Evolutionary conservation across 2,329 filamentous ascomycete species (phyloP), one percentile per base, ranked within the genome.

Genomic region (Dactylellina haptotyla): DNA sequence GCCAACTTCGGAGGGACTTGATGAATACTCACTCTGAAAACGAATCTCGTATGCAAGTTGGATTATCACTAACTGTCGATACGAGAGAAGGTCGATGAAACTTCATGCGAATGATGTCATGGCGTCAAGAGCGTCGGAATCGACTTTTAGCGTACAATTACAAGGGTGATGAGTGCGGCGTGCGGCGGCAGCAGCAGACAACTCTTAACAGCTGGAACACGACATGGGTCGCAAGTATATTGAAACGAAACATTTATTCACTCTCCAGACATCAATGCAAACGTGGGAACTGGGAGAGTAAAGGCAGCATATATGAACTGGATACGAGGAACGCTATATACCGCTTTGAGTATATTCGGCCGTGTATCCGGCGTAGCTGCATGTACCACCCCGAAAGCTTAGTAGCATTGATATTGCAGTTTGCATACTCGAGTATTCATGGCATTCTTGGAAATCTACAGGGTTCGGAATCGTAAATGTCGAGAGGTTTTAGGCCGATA

Each of bases 201-300:
- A 14, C 34, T 14, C 12, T 39, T 14, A 39, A 3, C 12, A n/a
- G 34, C 12, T 10, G 9, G 12, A 39, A 3, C 3, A 39, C 16
- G 34, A n/a, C 34, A 14, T 39, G 34, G 41, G 12, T 3, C 12
- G 9, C 41, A 18, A 20, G 18, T 2, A 18, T 45, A n/a, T 16
- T n/a, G 41, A 45, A 45, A 45, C 41, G 16, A 45, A 45, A 45
- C 12, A 39, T n/a, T n/a, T n/a, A n/a, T n/a, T n/a, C n/a, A n/a
- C n/a, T n/a, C n/a, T n/a, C n/a, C n/a, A n/a, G n/a, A n/a, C n/a
- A n/a, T n/a, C n/a, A n/a, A n/a, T n/a, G n/a, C n/a, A n/a, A n/a
- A n/a, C n/a, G n/a, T n/a, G n/a, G n/a, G n/a, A n/a, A n/a, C n/a
- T n/a, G n/a, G n/a, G n/a, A n/a, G n/a, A n/a, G n/a, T n/a, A n/a